A percentile compares a stretch with the other conserved stretches of the same genome.
phyloP scores from a whole-genome alignment of 257 asterid genomes.

The Solanum sejunctum region DNA sequence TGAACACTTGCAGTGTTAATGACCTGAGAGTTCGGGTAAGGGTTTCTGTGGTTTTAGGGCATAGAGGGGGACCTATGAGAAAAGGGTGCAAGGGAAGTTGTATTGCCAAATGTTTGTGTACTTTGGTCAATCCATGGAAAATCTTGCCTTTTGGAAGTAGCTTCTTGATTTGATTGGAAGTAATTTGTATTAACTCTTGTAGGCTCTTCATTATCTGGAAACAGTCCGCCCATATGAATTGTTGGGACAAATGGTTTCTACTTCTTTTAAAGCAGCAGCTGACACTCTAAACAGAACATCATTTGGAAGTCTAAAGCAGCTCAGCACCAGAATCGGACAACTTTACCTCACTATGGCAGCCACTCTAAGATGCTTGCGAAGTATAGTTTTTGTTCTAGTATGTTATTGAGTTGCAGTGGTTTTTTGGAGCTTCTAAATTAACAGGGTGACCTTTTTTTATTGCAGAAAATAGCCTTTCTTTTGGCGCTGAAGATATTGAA shows the following conservation, averaged over 20 bases:
- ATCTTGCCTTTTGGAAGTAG: not conserved
- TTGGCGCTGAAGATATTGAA: slow-evolving; percentile 40
- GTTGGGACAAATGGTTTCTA: slow-evolving; percentile 80
- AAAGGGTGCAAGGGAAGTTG: not conserved
- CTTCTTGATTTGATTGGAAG: not conserved
- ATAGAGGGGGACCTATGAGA: not conserved
- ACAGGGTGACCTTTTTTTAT: not conserved
- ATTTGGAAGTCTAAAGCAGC: slow-evolving; percentile 51
- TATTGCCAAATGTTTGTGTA: not conserved
- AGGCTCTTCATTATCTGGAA: slow-evolving; percentile 92
- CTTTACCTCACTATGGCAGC: slow-evolving; percentile 54
- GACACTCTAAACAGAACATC: slow-evolving; percentile 66
- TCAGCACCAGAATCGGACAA: slow-evolving; percentile 63
- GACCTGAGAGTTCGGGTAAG: not conserved
- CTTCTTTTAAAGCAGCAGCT: slow-evolving; percentile 83
- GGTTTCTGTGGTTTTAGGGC: not conserved
- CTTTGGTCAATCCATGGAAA: not conserved
- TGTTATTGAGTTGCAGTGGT: not conserved
- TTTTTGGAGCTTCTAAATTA: not conserved
- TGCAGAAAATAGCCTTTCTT: slow-evolving; percentile 34
- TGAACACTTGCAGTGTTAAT: not conserved
- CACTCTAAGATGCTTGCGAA: slow-evolving; percentile 38
- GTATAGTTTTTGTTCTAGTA: slow-evolving; percentile 16
- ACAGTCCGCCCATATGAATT: slow-evolving; percentile 58
- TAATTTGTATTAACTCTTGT: not conserved